These are phyloP conservation scores for Talaromyces sp. DNA, from an alignment of 2,329 filamentous ascomycete species.

Conservation along the genomic window DNA sequence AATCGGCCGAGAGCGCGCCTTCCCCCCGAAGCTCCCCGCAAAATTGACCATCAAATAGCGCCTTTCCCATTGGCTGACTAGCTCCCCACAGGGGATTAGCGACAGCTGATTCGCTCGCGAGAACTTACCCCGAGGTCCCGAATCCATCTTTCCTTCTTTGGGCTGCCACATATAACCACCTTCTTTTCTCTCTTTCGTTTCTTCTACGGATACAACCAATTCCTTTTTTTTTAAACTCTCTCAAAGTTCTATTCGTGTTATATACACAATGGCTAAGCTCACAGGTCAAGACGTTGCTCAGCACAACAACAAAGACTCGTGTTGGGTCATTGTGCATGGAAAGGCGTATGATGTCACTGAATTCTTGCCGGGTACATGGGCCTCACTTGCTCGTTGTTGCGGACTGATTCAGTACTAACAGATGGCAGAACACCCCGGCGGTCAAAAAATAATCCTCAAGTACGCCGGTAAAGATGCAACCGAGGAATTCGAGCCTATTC, in stretches of 20 bases:
- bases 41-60: background rate
- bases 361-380: constrained; percentile 65
- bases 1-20: constrained; percentile 12
- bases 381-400: constrained; percentile 56
- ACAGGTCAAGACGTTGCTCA: constrained; percentile 60
- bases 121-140: constrained; percentile 5
- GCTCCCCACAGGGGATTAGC: background rate
- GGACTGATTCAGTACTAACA: background rate
- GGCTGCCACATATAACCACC: background rate
- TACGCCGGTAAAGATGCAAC: constrained; percentile 95
- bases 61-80: background rate
- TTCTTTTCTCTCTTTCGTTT: background rate
- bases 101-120: constrained; percentile 2
- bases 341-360: constrained; percentile 88
- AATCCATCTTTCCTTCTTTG: background rate
- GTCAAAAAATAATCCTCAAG: constrained; percentile 89
- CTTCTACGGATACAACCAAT: no score
- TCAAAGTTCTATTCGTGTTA: background rate
- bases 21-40: constrained; percentile 6
- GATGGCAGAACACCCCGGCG: constrained; percentile 73
- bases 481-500: constrained; percentile 85
- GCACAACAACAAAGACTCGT: constrained; percentile 78
- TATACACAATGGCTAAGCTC: constrained; percentile 31
- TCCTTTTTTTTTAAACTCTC: no score
- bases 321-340: constrained; percentile 88